Evolutionary conservation across 345 rosid genomes (phyloP), one percentile per base, ranked within the genome.

Genomic region (Euclidium syriacum): DNA sequence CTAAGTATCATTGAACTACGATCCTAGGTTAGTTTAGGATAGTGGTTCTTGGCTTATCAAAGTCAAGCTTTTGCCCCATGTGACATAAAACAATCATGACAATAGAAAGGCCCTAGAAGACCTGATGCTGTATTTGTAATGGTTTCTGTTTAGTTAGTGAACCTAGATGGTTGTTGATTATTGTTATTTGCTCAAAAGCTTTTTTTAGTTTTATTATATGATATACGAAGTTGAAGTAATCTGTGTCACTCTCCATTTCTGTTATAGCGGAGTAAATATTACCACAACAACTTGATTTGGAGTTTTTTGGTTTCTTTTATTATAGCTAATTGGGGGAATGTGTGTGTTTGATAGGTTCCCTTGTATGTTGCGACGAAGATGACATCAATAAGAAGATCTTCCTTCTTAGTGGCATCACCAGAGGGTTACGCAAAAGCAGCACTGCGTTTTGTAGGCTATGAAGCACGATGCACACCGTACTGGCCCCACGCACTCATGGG

Each of bases 311-410:
- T 54, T 33, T 34, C 39, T 62, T 35, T 17, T 30, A 15, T 38
- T n/a, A 47, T 41, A 52, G 29, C 70, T 71, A 48, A 57, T 29
- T 50, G 50, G 40, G 17, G 25, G 23, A 29, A 4, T 65, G 35
- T 44, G n/a, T n/a, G n/a, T 68, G n/a, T 25, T 63, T 64, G 40
- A 17, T 70, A 88, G 94, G 85, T 83, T 65, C 96, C 94, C 0
- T 70, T 88, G 42, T 88, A 85, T 7, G 94, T 88, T 35, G 96
- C 96, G 20, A 88, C 96, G 4, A 88, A 85, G 72, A 88, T 88
- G 94, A 83, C 96, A 9, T 76, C 82, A 27, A 84, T 88, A 42
- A 85, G 59, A 66, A 73, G 78, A 64, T 79, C 96, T 25, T 85
- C 96, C n/a, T 80, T 85, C 71, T 78, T 86, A 48, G 82, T 83